phyloP scores from a whole-genome alignment of 2,329 filamentous ascomycete species.

The Ceratocystiopsis brevicomis region DNA sequence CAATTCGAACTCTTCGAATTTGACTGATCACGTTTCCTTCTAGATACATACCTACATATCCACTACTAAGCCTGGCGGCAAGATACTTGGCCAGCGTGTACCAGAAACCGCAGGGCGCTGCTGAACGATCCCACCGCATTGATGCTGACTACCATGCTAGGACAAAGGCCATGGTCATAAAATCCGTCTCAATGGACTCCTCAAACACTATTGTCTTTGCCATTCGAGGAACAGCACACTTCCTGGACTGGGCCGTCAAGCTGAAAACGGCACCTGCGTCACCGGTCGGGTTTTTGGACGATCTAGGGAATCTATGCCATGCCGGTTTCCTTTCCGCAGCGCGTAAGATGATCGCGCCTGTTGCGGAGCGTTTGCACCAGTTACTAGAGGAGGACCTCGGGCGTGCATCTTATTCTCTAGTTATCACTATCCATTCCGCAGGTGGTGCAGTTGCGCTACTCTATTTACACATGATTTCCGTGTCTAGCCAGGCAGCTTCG shows the following conservation, averaged over 20 bases:
- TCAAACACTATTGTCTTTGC: constrained; percentile 68
- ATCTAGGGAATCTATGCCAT: constrained; percentile 59
- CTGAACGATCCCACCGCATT: constrained; percentile 50
- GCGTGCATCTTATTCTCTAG: constrained; percentile 45
- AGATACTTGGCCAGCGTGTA: constrained; percentile 63
- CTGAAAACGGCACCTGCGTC: constrained; percentile 48
- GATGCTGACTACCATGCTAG: constrained; percentile 52
- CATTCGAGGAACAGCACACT: constrained; percentile 60
- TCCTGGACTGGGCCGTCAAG: constrained; percentile 78
- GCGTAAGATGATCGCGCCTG: constrained; percentile 52
- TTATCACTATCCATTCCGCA: constrained; percentile 75
- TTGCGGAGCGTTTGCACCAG: constrained; percentile 49
- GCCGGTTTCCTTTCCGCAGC: constrained; percentile 63
- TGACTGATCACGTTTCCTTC: not conserved
- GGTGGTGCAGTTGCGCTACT: constrained; percentile 70
- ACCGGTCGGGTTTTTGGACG: constrained; percentile 57
- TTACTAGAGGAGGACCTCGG: constrained; percentile 54
- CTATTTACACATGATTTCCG: constrained; percentile 62
- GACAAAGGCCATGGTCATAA: constrained; percentile 75
- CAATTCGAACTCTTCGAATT: no score
- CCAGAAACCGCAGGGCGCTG: constrained; percentile 36
- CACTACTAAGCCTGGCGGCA: constrained; percentile 59
- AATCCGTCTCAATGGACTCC: constrained; percentile 59
- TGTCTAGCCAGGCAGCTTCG: constrained; percentile 32
- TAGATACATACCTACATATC: constrained; percentile 57